Conservation (phyloP, 768 basidiomycete genomes). For the Termitomyces sp. region DNA sequence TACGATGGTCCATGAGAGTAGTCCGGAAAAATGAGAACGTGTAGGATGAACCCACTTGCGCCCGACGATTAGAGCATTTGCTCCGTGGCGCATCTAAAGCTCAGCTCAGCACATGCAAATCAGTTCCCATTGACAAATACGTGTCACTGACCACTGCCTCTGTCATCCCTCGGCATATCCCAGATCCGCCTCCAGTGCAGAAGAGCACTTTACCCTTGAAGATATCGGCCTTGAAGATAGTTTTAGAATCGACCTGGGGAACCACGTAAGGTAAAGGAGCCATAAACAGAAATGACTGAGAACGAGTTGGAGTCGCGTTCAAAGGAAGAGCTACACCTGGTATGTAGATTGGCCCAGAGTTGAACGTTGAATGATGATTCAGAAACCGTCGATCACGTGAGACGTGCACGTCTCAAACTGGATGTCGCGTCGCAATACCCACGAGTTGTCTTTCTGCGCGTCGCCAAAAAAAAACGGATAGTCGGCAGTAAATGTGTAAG, state of each 20-base stretch:
- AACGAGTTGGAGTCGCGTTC: neutral
- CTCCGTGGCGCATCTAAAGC: constrained; percentile 76
- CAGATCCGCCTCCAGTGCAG: constrained; percentile 89
- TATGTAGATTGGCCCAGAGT: neutral
- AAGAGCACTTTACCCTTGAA: constrained; percentile 90
- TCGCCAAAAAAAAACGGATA: neutral
- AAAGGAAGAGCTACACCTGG: neutral
- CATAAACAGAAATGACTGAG: constrained; percentile 23
- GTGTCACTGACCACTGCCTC: constrained; percentile 61
- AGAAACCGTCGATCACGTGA: neutral
- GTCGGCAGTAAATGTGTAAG: neutral
- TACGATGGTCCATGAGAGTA: neutral
- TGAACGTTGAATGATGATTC: neutral
- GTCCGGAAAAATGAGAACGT: neutral
- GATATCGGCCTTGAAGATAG: constrained; percentile 71
- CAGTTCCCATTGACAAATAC: neutral
- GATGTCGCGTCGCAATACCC: neutral
- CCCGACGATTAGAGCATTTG: constrained; percentile 76
- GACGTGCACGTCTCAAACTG: too few relatives aligned
- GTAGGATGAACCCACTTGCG: constrained; percentile 57
- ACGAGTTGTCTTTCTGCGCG: neutral
- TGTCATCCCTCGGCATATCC: constrained; percentile 89
- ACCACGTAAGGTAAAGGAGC: constrained; percentile 34
- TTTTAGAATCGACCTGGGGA: constrained; percentile 47
- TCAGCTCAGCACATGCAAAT: neutral